phyloP scores from a whole-genome alignment of 257 asterid species.

The Solanum infundibuliforme region DNA sequence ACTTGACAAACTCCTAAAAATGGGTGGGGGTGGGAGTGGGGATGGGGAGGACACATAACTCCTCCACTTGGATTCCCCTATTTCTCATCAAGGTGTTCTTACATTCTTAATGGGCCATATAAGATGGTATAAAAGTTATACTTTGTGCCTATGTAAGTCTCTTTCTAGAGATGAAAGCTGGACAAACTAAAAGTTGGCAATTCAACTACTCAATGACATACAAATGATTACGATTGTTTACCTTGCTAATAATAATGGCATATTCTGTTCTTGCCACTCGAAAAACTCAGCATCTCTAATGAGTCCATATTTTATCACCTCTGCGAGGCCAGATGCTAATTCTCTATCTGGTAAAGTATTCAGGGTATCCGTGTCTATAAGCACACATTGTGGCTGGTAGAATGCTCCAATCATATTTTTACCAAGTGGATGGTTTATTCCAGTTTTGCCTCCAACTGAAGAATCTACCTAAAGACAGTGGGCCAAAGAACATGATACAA shows the following conservation, averaged over 20 bases:
- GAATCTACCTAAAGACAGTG: conserved; percentile 84
- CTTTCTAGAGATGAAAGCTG: neutral
- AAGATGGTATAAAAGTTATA: neutral
- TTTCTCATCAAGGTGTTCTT: neutral
- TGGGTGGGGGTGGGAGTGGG: neutral
- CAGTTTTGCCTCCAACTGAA: conserved; percentile 98
- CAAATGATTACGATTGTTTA: conserved; percentile 5
- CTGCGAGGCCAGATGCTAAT: conserved; percentile 95
- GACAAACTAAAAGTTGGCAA: neutral
- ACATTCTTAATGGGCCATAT: neutral
- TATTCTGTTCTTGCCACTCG: conserved; percentile 93
- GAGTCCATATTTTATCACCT: conserved; percentile 90
- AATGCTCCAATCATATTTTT: conserved; percentile 93
- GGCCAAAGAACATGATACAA: neutral
- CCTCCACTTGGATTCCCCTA: neutral
- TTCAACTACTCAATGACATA: neutral
- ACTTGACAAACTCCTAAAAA: neutral
- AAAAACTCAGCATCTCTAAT: conserved; percentile 82
- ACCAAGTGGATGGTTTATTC: conserved; percentile 97
- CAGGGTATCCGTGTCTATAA: conserved; percentile 81
- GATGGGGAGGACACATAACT: neutral
- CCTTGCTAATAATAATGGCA: conserved; percentile 76
- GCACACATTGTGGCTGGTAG: conserved; percentile 98
- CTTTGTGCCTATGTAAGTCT: neutral
- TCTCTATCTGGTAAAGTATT: conserved; percentile 88